These are phyloP conservation scores for Pleurostoma richardsiae DNA, from an alignment of 2,329 filamentous ascomycete genomes.

Conservation along the genomic window DNA sequence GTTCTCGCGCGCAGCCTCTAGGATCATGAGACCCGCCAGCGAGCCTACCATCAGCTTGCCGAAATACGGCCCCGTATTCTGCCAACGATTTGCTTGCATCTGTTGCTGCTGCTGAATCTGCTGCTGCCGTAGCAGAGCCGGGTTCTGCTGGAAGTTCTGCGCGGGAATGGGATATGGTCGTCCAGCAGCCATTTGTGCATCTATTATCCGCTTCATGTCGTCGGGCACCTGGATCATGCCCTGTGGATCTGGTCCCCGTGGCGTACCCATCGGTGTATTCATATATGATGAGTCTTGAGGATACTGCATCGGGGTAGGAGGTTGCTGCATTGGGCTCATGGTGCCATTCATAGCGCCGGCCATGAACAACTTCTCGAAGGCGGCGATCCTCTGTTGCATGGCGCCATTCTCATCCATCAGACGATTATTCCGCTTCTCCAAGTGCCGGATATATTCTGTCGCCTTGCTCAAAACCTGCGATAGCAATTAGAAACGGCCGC, in stretches of 20 bases:
- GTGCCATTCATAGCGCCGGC: slow-evolving; percentile 64
- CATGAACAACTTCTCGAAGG: slow-evolving; percentile 75
- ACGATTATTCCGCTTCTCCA: slow-evolving; percentile 85
- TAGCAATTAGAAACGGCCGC: background rate
- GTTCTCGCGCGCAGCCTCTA: slow-evolving; percentile 71
- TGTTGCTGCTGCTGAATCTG: slow-evolving; percentile 49
- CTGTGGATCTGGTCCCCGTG: slow-evolving; percentile 36
- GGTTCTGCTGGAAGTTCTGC: slow-evolving; percentile 31
- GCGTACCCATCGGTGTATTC: slow-evolving; percentile 36
- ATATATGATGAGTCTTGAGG: slow-evolving; percentile 36
- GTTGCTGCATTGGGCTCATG: slow-evolving; percentile 49
- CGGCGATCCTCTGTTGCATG: slow-evolving; percentile 72
- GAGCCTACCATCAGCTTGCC: slow-evolving; percentile 90
- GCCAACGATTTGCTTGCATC: slow-evolving; percentile 48
- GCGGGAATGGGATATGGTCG: slow-evolving; percentile 45
- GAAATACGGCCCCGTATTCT: slow-evolving; percentile 48
- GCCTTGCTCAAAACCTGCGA: slow-evolving; percentile 77
- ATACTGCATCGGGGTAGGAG: slow-evolving; percentile 49
- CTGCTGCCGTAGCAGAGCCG: slow-evolving; percentile 46
- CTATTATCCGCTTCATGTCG: slow-evolving; percentile 57
- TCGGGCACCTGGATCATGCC: slow-evolving; percentile 64
- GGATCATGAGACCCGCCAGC: slow-evolving; percentile 84
- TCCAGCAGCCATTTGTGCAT: slow-evolving; percentile 49
- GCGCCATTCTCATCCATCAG: slow-evolving; percentile 75
- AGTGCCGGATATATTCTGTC: slow-evolving; percentile 90